These are phyloP conservation scores for Sindora glabra DNA, from an alignment of 306 rosid genomes.

Conservation along the genomic window DNA sequence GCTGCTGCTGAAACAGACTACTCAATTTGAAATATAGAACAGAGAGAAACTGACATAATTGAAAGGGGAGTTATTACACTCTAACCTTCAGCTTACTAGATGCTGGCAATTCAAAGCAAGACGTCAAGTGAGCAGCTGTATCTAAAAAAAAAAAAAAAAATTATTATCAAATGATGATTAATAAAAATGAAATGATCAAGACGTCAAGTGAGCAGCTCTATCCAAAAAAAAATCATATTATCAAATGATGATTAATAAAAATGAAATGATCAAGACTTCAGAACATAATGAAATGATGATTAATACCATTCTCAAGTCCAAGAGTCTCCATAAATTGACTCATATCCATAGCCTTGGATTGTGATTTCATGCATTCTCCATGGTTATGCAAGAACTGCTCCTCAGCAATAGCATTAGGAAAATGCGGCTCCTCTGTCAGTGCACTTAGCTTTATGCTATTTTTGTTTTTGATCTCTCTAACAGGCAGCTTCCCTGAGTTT, in stretches of 20 bases:
- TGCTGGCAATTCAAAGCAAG: slow-evolving; percentile 17
- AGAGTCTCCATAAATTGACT: slow-evolving; percentile 27
- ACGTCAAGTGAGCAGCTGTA: slow-evolving; percentile 14
- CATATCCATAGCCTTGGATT: slow-evolving; percentile 7
- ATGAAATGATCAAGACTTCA: not conserved
- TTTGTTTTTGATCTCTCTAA: slow-evolving; percentile 21
- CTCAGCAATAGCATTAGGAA: slow-evolving; percentile 32
- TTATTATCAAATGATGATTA: not conserved
- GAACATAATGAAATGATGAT: no score
- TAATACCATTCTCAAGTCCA: slow-evolving; percentile 51
- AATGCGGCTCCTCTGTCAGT: slow-evolving; percentile 19
- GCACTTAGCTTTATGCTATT: slow-evolving; percentile 16
- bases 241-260: not conserved
- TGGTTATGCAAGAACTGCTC: slow-evolving; percentile 48
- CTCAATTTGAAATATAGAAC: not conserved
- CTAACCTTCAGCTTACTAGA: slow-evolving; percentile 31
- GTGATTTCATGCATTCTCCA: slow-evolving; percentile 40
- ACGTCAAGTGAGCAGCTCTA: not conserved
- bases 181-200: not conserved
- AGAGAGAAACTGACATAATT: not conserved
- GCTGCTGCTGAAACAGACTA: slow-evolving; percentile 13
- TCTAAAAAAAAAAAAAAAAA: slow-evolving; percentile 18
- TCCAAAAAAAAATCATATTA: no score
- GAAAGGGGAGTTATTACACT: not conserved
- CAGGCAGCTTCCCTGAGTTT: slow-evolving; percentile 33